Base-by-base conservation (phyloP, 2,329 filamentous ascomycete genomes). In the Sphaerulina vaccinii region DNA sequence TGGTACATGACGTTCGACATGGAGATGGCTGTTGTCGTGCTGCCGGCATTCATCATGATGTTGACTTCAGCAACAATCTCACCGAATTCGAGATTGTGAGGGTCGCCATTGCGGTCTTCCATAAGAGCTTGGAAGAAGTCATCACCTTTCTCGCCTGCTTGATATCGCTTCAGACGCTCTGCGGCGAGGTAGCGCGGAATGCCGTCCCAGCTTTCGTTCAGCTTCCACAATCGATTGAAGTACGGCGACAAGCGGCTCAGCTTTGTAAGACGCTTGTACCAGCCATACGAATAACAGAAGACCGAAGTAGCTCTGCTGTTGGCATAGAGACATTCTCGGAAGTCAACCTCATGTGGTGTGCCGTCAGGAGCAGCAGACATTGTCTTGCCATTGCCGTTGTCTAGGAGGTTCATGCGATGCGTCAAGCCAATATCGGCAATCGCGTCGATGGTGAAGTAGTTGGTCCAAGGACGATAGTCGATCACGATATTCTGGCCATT, bases 91-190 rank as follows among this genome's bases (percentile, higher is more conserved):
- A 83, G 73, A 32, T 73, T 73, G 47, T 76, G 70, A 1, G 72
- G 63, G 6, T 65, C 63, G 0, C 74, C 73, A 33, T 73, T 72
- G 55, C 75, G 76, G 54, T 75, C 73, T 40, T 77, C 76, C 76
- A 84, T 79, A 4, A 83, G 63, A 0, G 73, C 71, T 46, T 76
- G 70, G 69, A 84, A 82, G 66, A 84, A 83, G 58, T 84, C 81
- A 38, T 80, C 75, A 0, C 83, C 70, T 54, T 77, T 78, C 64
- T 83, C 80, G 19, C 80, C 79, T 0, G 67, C 68, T 18, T 73
- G 62, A 56, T 79, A 78, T 3, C 76, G 68, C 50, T 71, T 59
- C 15, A 79, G 62, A 1, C 77, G 71, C 33, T 74, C 61, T 1
- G 66, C 71, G 0, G 76, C 70, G 1, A 74, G 74, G 37, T 75